Conservation (phyloP, 1,284 basidiomycete genomes). For the Ceratobasidium theobromae region DNA sequence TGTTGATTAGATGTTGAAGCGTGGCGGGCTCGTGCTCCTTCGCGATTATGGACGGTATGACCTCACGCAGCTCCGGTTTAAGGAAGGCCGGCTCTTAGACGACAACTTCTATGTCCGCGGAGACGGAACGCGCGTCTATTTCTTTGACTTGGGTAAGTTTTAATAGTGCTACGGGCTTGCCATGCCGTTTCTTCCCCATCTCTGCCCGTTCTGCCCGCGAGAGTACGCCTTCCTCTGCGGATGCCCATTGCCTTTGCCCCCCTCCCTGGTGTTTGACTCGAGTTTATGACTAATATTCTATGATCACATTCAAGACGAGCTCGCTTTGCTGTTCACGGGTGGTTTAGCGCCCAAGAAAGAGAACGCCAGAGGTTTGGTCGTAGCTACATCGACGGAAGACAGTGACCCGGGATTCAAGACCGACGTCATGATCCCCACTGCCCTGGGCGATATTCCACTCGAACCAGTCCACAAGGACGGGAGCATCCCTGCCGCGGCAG, state of each 20-base stretch:
- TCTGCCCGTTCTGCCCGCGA: too few relatives aligned
- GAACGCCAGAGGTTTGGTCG: neutral
- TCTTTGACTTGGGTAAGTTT: slow-evolving; percentile 77
- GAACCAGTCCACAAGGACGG: neutral
- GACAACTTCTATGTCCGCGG: slow-evolving; percentile 95
- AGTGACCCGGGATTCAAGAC: neutral
- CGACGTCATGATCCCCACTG: neutral
- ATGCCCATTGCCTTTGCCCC: neutral
- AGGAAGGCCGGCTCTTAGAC: slow-evolving; percentile 80
- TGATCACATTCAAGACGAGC: slow-evolving; percentile 60
- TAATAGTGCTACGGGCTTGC: too few relatives aligned
- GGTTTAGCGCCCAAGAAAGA: slow-evolving; percentile 37
- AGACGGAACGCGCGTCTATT: slow-evolving; percentile 95
- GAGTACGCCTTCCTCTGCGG: neutral
- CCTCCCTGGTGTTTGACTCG: neutral
- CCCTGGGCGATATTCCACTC: neutral
- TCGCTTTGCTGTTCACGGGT: slow-evolving; percentile 77
- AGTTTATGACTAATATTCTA: neutral
- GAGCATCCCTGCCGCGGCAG: neutral
- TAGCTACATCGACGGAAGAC: neutral
- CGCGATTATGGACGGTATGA: slow-evolving; percentile 97
- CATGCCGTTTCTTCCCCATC: too few relatives aligned
- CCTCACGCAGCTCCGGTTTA: slow-evolving; percentile 91
- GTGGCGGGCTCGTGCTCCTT: slow-evolving; percentile 80
- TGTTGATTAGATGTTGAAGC: slow-evolving; percentile 75